Conservation (phyloP, 768 basidiomycete species). For the Leccinum pellstonianum region DNA sequence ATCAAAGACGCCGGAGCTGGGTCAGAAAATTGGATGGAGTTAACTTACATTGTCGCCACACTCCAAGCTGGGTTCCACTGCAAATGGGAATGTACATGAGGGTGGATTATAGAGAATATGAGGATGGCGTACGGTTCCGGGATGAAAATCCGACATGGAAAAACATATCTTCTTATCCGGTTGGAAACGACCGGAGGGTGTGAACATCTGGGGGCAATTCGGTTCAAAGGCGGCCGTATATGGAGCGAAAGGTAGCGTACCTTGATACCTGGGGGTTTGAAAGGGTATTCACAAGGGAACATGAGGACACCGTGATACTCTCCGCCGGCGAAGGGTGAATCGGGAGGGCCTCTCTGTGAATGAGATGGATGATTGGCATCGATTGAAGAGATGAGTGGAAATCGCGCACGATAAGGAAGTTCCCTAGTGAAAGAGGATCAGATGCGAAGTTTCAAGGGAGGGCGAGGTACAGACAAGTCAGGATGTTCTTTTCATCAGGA, state of each 20-base stretch:
- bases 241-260: conserved; percentile 38
- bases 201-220: conserved; percentile 67
- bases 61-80: conserved; percentile 98
- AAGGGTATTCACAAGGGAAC: conserved; percentile 93
- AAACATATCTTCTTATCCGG: conserved; percentile 97
- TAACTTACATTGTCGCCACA: conserved; percentile 84
- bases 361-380: conserved; percentile 7
- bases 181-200: conserved; percentile 87
- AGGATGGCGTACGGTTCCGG: conserved; percentile 67
- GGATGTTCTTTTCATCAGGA: conserved; percentile 97
- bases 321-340: conserved; percentile 86
- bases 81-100: conserved; percentile 3
- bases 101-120: neutral
- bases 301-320: conserved; percentile 93
- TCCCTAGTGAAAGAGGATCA: conserved; percentile 58
- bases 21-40: neutral
- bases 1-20: conserved; percentile 6
- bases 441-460: conserved; percentile 5
- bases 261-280: conserved; percentile 97
- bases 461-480: conserved; percentile 69
- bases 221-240: conserved; percentile 8
- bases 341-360: conserved; percentile 84
- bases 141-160: conserved; percentile 96
- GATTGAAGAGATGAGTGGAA: conserved; percentile 1
- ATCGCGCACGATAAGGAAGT: conserved; percentile 81